Evolutionary conservation across 345 rosid genomes (phyloP).

Genomic region (Fremontodendron californicum): DNA sequence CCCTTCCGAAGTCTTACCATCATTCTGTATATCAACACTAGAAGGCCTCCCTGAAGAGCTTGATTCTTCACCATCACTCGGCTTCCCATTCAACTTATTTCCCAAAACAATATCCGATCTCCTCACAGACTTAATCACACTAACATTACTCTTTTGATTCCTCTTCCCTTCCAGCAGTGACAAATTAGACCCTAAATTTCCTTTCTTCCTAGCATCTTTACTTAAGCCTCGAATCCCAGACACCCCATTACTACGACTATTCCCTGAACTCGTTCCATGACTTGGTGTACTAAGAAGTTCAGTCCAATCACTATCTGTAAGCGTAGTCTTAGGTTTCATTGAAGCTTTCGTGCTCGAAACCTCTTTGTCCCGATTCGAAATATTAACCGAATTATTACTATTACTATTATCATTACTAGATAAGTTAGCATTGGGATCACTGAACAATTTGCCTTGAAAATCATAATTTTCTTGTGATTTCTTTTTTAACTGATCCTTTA

Average conservation of each 20-base stretch:
- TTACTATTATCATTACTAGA: conserved; percentile 18
- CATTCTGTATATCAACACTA: conserved; percentile 36
- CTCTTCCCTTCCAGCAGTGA: conserved; percentile 43
- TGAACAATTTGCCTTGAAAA: conserved; percentile 39
- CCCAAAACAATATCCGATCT: conserved; percentile 27
- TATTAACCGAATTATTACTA: conserved; percentile 14
- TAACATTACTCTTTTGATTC: conserved; percentile 34
- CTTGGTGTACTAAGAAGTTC: conserved; percentile 58
- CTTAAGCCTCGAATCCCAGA: conserved; percentile 39
- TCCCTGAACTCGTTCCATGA: conserved; percentile 31
- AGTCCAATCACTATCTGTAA: conserved; percentile 89
- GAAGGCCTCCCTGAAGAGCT: conserved; percentile 46
- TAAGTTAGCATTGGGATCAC: conserved; percentile 30
- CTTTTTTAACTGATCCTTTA: conserved; percentile 83
- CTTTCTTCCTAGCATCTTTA: conserved; percentile 48
- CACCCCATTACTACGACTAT: conserved; percentile 39
- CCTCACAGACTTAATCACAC: conserved; percentile 25
- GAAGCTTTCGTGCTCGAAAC: conserved; percentile 18
- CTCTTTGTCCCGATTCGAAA: conserved; percentile 32
- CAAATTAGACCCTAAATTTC: conserved; percentile 34
- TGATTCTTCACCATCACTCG: conserved; percentile 48
- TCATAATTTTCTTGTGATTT: conserved; percentile 42
- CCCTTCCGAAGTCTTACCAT: conserved; percentile 29
- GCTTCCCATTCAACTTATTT: conserved; percentile 42
- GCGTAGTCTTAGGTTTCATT: conserved; percentile 38